Conservation (phyloP, 192 early-diverging fungal species). For the Backusella macrospora region DNA sequence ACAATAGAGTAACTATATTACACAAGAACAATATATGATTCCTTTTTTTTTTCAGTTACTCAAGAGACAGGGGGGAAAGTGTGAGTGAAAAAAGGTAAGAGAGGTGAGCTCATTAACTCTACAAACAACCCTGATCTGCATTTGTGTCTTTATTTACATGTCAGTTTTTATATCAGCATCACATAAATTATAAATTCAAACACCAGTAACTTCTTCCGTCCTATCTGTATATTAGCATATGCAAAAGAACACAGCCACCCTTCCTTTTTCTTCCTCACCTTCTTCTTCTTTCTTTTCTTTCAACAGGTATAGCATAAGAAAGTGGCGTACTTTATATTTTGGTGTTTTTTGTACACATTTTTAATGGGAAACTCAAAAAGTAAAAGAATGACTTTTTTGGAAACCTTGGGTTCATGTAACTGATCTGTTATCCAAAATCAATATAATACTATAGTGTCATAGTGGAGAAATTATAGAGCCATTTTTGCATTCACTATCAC, state of each 20-base stretch:
- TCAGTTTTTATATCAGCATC: background rate
- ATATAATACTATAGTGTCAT: no score
- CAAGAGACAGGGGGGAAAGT: background rate
- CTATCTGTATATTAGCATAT: no score
- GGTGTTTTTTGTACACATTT: background rate
- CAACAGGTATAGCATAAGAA: background rate
- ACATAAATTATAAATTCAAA: background rate
- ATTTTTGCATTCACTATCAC: no score
- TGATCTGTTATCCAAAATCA: background rate
- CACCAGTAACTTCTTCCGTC: no score
- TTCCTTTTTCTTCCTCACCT: no score
- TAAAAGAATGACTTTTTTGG: constrained; percentile 16
- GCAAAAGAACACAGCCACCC: no score
- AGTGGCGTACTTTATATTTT: background rate
- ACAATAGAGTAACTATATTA: no score
- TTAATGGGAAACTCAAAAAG: constrained; percentile 7
- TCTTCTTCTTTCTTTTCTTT: no score
- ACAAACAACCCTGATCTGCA: background rate
- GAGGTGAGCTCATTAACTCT: background rate
- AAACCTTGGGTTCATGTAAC: background rate
- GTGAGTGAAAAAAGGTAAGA: background rate
- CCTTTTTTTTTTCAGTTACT: background rate
- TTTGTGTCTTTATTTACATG: background rate
- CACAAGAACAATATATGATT: background rate
- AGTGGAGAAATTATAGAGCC: no score